Conservation (phyloP, 805 yeast species). For the Lipomyces lipofer region DNA sequence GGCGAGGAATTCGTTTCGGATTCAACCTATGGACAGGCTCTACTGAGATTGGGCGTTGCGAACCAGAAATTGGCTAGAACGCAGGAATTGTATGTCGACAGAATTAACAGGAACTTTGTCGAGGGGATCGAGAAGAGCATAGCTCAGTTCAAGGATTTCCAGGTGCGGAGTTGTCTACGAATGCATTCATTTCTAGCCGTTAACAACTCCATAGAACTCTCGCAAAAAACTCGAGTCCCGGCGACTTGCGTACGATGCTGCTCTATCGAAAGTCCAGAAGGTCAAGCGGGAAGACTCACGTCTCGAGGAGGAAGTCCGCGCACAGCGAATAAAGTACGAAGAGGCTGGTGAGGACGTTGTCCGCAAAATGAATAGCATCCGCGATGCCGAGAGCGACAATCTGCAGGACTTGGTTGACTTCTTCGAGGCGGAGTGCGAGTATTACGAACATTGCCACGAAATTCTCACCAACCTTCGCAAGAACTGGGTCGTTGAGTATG, state of each 20-base stretch:
- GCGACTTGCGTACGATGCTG: conserved; percentile 35
- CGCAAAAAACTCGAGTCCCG: conserved; percentile 33
- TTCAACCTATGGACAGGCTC: conserved; percentile 31
- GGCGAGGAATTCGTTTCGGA: conserved; percentile 32
- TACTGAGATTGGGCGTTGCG: conserved; percentile 28
- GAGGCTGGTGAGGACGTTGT: conserved; percentile 34
- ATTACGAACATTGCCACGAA: conserved; percentile 28
- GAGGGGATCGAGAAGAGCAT: conserved; percentile 30
- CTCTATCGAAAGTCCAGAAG: conserved; percentile 30
- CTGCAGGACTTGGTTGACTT: conserved; percentile 27
- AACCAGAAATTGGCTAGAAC: conserved; percentile 32
- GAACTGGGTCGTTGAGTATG: conserved; percentile 27
- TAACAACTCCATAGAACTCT: conserved; percentile 8
- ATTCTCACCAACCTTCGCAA: conserved; percentile 19
- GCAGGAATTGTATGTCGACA: conserved; percentile 31
- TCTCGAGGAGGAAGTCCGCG: conserved; percentile 35
- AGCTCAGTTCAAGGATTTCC: conserved; percentile 32
- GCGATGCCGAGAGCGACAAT: conserved; percentile 30
- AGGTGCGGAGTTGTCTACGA: conserved; percentile 4
- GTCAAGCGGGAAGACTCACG: conserved; percentile 34
- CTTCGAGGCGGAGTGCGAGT: conserved; percentile 32
- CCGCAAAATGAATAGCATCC: conserved; percentile 31
- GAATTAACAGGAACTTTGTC: conserved; percentile 27
- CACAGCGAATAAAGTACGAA: conserved; percentile 33
- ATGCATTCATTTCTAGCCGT: background rate